Conservation (phyloP, 805 yeast genomes). For the Henningerozyma blattae region DNA sequence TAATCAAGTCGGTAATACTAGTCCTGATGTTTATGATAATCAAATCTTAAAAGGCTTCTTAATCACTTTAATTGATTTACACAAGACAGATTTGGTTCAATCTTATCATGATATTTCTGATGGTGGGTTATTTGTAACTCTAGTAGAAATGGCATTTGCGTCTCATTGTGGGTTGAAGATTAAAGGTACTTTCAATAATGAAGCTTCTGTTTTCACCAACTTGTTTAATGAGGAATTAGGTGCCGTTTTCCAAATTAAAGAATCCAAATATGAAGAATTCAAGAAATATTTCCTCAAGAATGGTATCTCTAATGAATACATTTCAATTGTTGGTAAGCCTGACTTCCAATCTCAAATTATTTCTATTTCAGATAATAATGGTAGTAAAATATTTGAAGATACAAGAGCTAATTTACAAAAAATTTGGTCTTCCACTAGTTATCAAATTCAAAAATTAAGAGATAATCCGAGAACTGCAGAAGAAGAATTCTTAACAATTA, state of each 20-base stretch:
- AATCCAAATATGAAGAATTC: conserved; percentile 43
- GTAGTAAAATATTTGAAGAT: conserved; percentile 31
- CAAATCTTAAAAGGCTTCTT: conserved; percentile 55
- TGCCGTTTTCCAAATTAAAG: conserved; percentile 80
- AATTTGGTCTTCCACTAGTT: conserved; percentile 80
- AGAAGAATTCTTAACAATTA: conserved; percentile 66
- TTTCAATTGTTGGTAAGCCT: conserved; percentile 63
- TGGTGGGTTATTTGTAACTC: conserved; percentile 84
- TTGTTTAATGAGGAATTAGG: conserved; percentile 92
- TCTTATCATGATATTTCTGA: conserved; percentile 95
- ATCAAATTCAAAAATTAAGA: conserved; percentile 79
- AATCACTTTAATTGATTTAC: conserved; percentile 58
- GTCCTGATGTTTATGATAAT: conserved; percentile 74
- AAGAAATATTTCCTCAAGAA: conserved; percentile 39
- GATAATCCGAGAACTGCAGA: conserved; percentile 88
- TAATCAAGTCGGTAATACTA: conserved; percentile 68
- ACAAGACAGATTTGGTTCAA: conserved; percentile 51
- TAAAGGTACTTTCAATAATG: conserved; percentile 26
- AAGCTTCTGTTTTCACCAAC: conserved; percentile 36
- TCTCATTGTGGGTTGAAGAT: conserved; percentile 76
- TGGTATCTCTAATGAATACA: conserved; percentile 43
- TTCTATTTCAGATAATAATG: conserved; percentile 31
- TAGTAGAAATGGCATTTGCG: conserved; percentile 94
- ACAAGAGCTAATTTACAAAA: conserved; percentile 67
- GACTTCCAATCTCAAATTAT: conserved; percentile 39